Evolutionary conservation across 2,329 filamentous ascomycete species (phyloP).

Genomic region (Microdochium nivale): DNA sequence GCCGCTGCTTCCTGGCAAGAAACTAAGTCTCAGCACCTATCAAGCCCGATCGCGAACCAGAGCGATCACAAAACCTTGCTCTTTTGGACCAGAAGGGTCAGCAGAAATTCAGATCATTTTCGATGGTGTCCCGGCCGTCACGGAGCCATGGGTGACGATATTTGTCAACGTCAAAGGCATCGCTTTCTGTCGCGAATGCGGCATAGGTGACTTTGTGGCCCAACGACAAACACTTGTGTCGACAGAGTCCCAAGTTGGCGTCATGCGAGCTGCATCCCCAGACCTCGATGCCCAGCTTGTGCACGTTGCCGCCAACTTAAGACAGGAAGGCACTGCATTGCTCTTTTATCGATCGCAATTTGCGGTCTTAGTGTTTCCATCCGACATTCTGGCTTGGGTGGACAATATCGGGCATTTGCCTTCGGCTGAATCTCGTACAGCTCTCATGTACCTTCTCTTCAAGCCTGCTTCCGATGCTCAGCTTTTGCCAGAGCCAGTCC

Average conservation of each 20-base stretch:
- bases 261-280: not conserved
- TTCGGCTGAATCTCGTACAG: not conserved
- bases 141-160: not conserved
- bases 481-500: not conserved
- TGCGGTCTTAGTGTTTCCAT: not conserved
- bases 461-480: not conserved
- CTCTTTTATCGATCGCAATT: not conserved
- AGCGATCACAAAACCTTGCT: not conserved
- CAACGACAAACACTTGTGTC: not conserved
- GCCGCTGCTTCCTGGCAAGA: not conserved
- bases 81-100: not conserved
- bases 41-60: not conserved
- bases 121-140: not conserved
- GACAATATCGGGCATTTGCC: not conserved
- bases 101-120: not conserved
- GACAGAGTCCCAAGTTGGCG: not conserved
- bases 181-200: not conserved
- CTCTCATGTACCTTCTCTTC: not conserved
- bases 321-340: not conserved
- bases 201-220: not conserved
- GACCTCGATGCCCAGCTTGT: not conserved
- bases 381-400: not conserved
- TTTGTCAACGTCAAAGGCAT: not conserved
- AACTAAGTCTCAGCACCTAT: not conserved
- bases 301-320: not conserved